phyloP scores from a whole-genome alignment of 2,329 filamentous ascomycete species.

The Pseudohalonectria lignicola region DNA sequence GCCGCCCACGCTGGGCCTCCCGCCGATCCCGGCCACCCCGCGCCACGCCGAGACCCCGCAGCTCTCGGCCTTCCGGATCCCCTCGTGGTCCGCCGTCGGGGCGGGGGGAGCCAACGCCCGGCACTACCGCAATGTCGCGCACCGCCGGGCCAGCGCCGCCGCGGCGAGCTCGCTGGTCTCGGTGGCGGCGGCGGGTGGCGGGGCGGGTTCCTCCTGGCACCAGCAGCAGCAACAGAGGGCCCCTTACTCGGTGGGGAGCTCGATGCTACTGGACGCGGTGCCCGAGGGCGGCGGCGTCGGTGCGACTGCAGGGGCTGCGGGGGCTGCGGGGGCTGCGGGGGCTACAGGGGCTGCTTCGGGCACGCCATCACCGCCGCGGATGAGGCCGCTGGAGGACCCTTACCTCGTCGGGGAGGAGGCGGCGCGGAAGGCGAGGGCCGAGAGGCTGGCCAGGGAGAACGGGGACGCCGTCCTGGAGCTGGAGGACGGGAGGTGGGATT shows the following conservation, averaged over 20 bases:
- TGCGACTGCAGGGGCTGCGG: conserved; percentile 4
- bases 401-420: conserved; percentile 57
- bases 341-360: conserved; percentile 11
- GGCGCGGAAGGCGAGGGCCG: conserved; percentile 43
- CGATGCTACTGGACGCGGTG: conserved; percentile 23
- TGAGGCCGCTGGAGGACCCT: conserved; percentile 52
- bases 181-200: conserved; percentile 19
- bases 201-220: too few species aligned
- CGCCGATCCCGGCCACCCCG: conserved; percentile 20
- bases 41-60: conserved; percentile 25
- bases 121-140: conserved; percentile 53
- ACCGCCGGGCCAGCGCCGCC: conserved; percentile 42
- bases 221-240: too few species aligned
- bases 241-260: too few species aligned
- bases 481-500: conserved; percentile 51
- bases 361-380: conserved; percentile 6
- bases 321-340: conserved; percentile 2
- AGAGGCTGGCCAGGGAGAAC: conserved; percentile 44
- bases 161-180: conserved; percentile 23
- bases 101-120: conserved; percentile 43
- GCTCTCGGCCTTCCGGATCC: conserved; percentile 43
- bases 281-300: conserved; percentile 25
- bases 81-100: conserved; percentile 42
- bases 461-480: conserved; percentile 41
- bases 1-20: conserved; percentile 19